phyloP scores from a whole-genome alignment of 108 stramenopile species.

The Aurantiochytrium sp. region DNA sequence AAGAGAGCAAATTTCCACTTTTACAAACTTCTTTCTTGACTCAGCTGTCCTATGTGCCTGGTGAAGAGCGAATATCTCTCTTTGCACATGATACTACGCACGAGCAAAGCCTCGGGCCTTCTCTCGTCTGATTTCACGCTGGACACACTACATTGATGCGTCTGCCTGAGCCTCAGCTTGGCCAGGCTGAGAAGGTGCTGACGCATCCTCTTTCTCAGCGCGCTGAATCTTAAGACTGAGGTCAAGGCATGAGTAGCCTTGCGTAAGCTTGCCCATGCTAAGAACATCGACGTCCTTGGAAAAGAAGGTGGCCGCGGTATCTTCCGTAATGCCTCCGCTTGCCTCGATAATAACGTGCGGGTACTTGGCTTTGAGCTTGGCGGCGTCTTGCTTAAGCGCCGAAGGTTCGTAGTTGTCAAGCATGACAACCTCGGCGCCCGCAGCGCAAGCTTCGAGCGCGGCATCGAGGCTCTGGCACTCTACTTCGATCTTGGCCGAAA shows the following conservation, averaged over 20 bases:
- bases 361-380: constrained; percentile 65
- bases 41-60: no score
- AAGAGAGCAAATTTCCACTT: no score
- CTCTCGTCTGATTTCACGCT: no score
- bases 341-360: constrained; percentile 89
- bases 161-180: no score
- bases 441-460: constrained; percentile 77
- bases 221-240: constrained; percentile 79
- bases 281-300: constrained; percentile 84
- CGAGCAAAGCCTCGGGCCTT: no score
- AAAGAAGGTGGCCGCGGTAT: constrained; percentile 75
- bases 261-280: constrained; percentile 90
- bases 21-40: no score
- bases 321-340: constrained; percentile 89
- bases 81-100: no score
- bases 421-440: constrained; percentile 91
- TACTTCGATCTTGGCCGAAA: constrained; percentile 96
- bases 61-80: no score
- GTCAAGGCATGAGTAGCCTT: constrained; percentile 91
- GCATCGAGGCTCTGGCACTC: constrained; percentile 80
- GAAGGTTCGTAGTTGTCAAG: constrained; percentile 87
- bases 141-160: no score
- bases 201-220: background rate
- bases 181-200: no score
- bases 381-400: constrained; percentile 64